phyloP scores from a whole-genome alignment of 495 filamentous ascomycete genomes.

The Penicillium crystallinum region DNA sequence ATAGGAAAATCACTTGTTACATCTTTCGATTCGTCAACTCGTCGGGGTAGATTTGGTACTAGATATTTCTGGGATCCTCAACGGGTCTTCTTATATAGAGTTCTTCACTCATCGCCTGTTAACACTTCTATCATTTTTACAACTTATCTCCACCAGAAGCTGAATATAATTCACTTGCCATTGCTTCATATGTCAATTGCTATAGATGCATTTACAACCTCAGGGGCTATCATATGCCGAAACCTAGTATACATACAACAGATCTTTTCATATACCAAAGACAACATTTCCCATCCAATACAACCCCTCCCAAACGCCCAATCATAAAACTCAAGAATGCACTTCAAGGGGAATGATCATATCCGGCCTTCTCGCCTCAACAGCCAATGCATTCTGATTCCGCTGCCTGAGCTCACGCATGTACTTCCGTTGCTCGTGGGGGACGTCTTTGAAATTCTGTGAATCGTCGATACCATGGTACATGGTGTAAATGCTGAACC shows the following conservation, averaged over 20 bases:
- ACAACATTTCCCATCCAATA: background rate
- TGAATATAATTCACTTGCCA: too few species aligned
- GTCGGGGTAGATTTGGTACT: background rate
- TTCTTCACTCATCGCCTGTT: too few species aligned
- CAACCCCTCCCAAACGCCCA: background rate
- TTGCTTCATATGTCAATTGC: background rate
- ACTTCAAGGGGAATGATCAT: constrained; percentile 21
- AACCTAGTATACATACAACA: background rate
- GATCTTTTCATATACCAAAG: background rate
- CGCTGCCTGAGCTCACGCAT: constrained; percentile 26
- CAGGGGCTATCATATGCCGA: background rate
- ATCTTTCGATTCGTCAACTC: background rate
- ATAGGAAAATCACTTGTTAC: constrained; percentile 12
- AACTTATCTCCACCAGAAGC: too few species aligned
- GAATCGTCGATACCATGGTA: constrained; percentile 16
- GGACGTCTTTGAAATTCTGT: constrained; percentile 4
- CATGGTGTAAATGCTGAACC: constrained; percentile 21
- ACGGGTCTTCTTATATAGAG: background rate
- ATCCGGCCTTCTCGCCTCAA: constrained; percentile 17
- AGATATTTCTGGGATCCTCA: background rate
- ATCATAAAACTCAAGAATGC: constrained; percentile 3
- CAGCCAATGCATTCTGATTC: constrained; percentile 18
- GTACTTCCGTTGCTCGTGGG: constrained; percentile 21
- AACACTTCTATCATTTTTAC: too few species aligned
- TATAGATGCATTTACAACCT: background rate